These are phyloP conservation scores for Penicillium frequentans DNA, from an alignment of 2,329 filamentous ascomycete species.

Conservation along the genomic window DNA sequence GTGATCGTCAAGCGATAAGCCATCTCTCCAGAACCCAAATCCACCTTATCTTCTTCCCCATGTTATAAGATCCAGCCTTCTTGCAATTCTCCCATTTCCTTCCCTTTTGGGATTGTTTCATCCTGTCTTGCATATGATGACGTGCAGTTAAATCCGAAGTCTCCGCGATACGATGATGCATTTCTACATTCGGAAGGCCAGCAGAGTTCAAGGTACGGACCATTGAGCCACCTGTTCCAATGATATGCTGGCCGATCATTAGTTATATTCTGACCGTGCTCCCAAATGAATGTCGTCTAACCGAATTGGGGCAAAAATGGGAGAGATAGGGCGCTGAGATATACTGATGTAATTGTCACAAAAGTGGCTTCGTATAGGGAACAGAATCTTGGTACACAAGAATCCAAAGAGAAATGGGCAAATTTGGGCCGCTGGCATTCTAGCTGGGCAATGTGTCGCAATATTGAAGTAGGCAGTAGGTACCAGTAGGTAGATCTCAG, in stretches of 20 bases:
- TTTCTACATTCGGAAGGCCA: background rate
- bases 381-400: background rate
- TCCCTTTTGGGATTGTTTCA: background rate
- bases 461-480: background rate
- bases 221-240: background rate
- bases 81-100: background rate
- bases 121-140: background rate
- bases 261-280: too few relatives aligned
- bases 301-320: background rate
- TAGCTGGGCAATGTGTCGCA: too few relatives aligned
- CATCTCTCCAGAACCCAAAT: background rate
- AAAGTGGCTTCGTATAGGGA: background rate
- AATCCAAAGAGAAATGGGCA: background rate
- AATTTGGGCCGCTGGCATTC: background rate
- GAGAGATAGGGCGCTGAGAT: background rate
- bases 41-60: background rate
- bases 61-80: background rate
- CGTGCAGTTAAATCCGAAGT: background rate
- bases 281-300: background rate
- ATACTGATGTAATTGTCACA: background rate
- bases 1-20: background rate
- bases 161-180: background rate
- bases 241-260: background rate
- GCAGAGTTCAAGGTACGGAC: background rate
- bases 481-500: background rate